A percentile compares a stretch with the other conserved stretches of the same genome.
Evolutionary conservation across 495 filamentous ascomycete species (phyloP).

Genomic region (Filosporella fistucella): DNA sequence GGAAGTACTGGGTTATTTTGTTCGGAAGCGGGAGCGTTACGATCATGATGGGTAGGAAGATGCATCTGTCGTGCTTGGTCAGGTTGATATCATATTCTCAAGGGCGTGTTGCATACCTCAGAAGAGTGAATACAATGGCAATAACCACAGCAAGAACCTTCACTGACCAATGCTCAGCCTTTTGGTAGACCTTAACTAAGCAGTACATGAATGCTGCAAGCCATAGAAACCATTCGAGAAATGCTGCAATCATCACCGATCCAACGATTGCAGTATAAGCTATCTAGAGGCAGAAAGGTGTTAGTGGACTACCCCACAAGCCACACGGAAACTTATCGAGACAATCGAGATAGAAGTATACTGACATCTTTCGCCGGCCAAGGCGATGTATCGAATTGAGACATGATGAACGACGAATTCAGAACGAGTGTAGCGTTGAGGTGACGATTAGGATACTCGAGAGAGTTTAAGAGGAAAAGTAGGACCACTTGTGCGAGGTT

Average conservation of each 20-base stretch:
- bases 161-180: constrained; percentile 85
- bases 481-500: not conserved
- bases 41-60: constrained; percentile 92
- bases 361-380: constrained; percentile 68
- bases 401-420: constrained; percentile 29
- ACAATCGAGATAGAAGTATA: constrained; percentile 3
- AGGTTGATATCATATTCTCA: constrained; percentile 4
- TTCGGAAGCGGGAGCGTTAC: constrained; percentile 85
- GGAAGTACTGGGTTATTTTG: constrained; percentile 66
- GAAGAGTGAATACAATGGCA: constrained; percentile 62
- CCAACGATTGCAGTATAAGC: constrained; percentile 81
- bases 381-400: constrained; percentile 31
- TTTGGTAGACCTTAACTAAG: constrained; percentile 79
- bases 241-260: constrained; percentile 75
- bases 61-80: constrained; percentile 46
- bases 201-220: constrained; percentile 91
- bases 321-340: not conserved
- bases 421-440: not conserved
- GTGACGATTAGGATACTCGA: not conserved
- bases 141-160: constrained; percentile 71
- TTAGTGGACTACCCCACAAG: constrained; percentile 14
- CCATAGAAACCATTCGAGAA: constrained; percentile 94
- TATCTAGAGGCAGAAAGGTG: constrained; percentile 43
- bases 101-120: constrained; percentile 55
- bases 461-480: not conserved